Evolutionary conservation across 1,284 basidiomycete genomes (phyloP), one percentile per base, ranked within the genome.

Genomic region (Leccinum subspadiceum): DNA sequence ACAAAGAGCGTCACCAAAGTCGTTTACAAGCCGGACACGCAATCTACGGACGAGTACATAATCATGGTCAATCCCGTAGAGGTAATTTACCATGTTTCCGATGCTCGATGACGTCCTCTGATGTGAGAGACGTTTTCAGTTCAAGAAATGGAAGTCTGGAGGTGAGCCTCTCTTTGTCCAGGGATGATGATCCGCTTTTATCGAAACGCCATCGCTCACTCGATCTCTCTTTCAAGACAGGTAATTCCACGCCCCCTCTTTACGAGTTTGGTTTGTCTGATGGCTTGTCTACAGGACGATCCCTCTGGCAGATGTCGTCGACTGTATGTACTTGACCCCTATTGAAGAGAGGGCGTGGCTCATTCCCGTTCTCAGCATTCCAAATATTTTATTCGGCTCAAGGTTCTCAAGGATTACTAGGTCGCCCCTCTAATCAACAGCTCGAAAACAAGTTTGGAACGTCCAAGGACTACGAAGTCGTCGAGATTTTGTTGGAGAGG

Each of bases 81-180:
- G 82, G 90, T 92, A 66, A 52, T 79, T 68, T 4, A 29, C 12
- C 29, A 29, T 50, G 39, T 0, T 58, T 37, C 35, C 31, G 49
- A 51, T 61, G 55, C 20, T 58, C 37, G 51, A 58, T 51, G 61
- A 61, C 62, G 49, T 62, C 60, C 37, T 51, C 52, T 60, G 58
- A 74, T 50, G 33, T 17, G 37, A 10, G 7, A 49, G 22, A 49
- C 22, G 20, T 3, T 22, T 44, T 7, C 65, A 93, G 91, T 91
- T 78, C 75, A 83, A 85, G 77, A 89, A 86, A 72, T 93, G 88
- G 87, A 88, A 85, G 74, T 81, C 78, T 12, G 90, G 89, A 80
- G 89, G 89, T 90, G 66, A 64, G 65, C 76, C 80, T 68, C 24
- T 13, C 35, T 22, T 51, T 53, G 10, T 57, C 6, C 31, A 3